A percentile compares a stretch with the other conserved stretches of the same genome.
phyloP scores from a whole-genome alignment of 1,284 basidiomycete species.

The Trichosporon faecale region DNA sequence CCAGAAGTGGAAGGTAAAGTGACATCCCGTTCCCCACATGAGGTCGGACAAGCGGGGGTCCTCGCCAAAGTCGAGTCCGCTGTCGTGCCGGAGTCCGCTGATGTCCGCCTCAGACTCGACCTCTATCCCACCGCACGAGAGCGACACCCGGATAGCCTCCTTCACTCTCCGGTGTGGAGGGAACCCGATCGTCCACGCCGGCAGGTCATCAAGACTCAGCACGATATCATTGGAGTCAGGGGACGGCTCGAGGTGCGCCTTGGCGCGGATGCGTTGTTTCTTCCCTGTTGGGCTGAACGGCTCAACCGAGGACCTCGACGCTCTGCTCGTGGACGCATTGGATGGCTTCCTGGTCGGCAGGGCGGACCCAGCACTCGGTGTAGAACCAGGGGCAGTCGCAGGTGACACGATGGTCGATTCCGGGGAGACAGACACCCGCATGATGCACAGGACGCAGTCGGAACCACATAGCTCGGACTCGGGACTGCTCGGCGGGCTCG shows the following conservation, averaged over 20 bases:
- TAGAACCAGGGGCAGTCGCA: background rate
- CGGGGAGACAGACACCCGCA: background rate
- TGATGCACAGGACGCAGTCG: background rate
- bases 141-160: background rate
- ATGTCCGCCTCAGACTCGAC: background rate
- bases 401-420: background rate
- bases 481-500: background rate
- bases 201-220: background rate
- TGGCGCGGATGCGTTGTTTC: background rate
- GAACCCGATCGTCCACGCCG: background rate
- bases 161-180: background rate
- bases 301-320: background rate
- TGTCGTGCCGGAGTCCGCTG: background rate
- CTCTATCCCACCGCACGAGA: background rate
- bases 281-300: background rate
- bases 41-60: background rate
- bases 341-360: background rate
- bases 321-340: background rate
- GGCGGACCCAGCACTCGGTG: background rate
- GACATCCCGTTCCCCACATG: background rate
- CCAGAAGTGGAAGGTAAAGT: background rate
- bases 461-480: background rate
- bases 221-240: background rate
- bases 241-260: background rate
- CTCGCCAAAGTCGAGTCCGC: background rate